phyloP scores from a whole-genome alignment of 2,329 filamentous ascomycete genomes.

The Lizonia empirigonia region DNA sequence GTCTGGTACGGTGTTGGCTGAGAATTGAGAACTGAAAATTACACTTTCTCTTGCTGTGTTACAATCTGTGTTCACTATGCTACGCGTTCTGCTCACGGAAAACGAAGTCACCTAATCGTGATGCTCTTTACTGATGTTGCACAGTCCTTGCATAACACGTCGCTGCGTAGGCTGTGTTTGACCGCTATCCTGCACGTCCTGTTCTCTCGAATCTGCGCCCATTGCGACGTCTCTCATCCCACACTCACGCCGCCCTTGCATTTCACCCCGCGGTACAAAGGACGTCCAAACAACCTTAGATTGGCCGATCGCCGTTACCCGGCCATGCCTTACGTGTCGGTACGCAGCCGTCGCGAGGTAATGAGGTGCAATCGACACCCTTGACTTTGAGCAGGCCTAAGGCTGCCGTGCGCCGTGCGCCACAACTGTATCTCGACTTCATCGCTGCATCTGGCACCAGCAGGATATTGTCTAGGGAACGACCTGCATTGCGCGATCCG shows the following conservation, averaged over 20 bases:
- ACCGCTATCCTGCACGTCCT: slow-evolving; percentile 4
- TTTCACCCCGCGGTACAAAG: not conserved
- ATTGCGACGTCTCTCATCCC: not conserved
- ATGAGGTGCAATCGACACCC: slow-evolving; percentile 14
- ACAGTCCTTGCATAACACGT: too few species aligned
- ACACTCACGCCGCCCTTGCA: not conserved
- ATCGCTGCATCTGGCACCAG: not conserved
- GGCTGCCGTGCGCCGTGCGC: too few species aligned
- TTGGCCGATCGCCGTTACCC: slow-evolving; percentile 8
- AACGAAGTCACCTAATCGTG: too few species aligned
- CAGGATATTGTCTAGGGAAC: not conserved
- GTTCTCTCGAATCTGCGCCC: not conserved
- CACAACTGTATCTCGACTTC: slow-evolving; percentile 8
- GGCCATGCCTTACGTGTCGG: slow-evolving; percentile 3
- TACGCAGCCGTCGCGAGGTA: slow-evolving; percentile 8
- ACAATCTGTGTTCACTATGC: too few species aligned
- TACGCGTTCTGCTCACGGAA: too few species aligned
- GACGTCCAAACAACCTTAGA: slow-evolving; percentile 14
- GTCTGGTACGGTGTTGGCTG: slow-evolving; percentile 25
- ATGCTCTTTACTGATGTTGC: too few species aligned
- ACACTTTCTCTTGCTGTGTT: slow-evolving; percentile 6
- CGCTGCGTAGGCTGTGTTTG: not conserved
- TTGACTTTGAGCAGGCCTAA: slow-evolving; percentile 1
- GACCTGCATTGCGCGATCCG: not conserved
- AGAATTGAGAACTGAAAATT: slow-evolving; percentile 30